Percentiles rank a stretch among this genome's conserved stretches.
Conservation (phyloP, 129 eudicot species). For the Artemisia annua region DNA sequence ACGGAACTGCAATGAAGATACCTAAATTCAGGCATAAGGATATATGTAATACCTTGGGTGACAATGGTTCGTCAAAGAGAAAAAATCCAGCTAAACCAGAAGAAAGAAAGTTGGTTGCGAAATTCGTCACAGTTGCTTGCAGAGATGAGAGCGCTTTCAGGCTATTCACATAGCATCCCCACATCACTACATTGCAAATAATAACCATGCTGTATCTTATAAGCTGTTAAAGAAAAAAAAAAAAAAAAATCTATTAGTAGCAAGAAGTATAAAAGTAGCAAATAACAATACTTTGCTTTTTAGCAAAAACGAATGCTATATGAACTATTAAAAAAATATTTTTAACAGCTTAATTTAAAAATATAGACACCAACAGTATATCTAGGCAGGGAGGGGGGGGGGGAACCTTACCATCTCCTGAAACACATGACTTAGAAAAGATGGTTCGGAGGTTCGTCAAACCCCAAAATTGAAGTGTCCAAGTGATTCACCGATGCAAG, state of each 20-base stretch:
- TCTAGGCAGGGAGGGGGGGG: too few relatives aligned
- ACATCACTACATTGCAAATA: conserved; percentile 77
- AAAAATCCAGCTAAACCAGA: conserved; percentile 92
- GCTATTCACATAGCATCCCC: conserved; percentile 98
- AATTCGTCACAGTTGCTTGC: conserved; percentile 96
- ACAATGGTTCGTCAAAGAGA: conserved; percentile 70
- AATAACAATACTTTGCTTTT: background rate
- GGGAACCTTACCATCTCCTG: too few relatives aligned
- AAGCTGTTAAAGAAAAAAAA: conserved; percentile 46
- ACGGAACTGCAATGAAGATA: background rate
- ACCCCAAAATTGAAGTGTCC: too few relatives aligned
- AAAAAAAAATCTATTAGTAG: background rate
- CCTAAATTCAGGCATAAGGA: background rate
- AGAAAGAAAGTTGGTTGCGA: conserved; percentile 87
- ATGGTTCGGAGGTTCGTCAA: too few relatives aligned
- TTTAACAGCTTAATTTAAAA: too few relatives aligned
- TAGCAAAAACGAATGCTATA: conserved; percentile 7
- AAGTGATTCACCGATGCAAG: too few relatives aligned
- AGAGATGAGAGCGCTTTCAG: conserved; percentile 89
- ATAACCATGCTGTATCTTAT: conserved; percentile 68
- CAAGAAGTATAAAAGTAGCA: conserved; percentile 5
- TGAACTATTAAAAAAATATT: background rate
- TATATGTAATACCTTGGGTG: conserved; percentile 56
- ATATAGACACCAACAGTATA: too few relatives aligned
- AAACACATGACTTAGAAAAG: too few relatives aligned